phyloP scores from a whole-genome alignment of 345 rosid genomes.

The Cardamine chenopodiifolia region DNA sequence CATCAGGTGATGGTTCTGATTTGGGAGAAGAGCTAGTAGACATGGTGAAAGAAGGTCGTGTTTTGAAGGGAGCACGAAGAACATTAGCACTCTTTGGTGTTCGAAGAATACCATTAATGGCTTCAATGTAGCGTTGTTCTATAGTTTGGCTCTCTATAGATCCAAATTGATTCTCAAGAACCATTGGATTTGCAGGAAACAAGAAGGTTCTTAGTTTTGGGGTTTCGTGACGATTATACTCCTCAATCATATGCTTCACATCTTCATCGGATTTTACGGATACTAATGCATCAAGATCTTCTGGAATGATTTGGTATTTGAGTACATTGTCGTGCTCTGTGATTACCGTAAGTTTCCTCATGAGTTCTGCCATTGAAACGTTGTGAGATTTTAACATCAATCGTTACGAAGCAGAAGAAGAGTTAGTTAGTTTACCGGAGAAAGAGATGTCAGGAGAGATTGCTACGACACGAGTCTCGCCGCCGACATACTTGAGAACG shows the following conservation, averaged over 20 bases:
- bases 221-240: constrained; percentile 58
- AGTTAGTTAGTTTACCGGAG: constrained; percentile 49
- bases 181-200: constrained; percentile 56
- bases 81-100: neutral
- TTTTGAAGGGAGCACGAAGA: constrained; percentile 45
- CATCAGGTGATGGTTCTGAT: constrained; percentile 64
- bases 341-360: constrained; percentile 62
- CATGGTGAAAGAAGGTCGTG: constrained; percentile 49
- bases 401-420: neutral
- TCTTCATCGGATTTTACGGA: constrained; percentile 76
- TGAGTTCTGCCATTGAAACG: constrained; percentile 51
- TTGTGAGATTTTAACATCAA: neutral
- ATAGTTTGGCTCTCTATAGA: constrained; percentile 46
- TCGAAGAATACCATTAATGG: constrained; percentile 65
- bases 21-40: constrained; percentile 72
- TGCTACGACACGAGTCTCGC: constrained; percentile 85
- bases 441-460: constrained; percentile 58
- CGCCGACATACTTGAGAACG: constrained; percentile 81
- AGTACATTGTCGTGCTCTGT: constrained; percentile 59
- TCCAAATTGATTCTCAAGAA: constrained; percentile 46
- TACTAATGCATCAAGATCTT: constrained; percentile 83
- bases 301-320: constrained; percentile 69
- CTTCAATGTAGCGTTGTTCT: constrained; percentile 83
- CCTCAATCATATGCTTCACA: constrained; percentile 81
- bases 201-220: constrained; percentile 67